Conservation (phyloP, 2,329 filamentous ascomycete species). For the Penicillium sp. region DNA sequence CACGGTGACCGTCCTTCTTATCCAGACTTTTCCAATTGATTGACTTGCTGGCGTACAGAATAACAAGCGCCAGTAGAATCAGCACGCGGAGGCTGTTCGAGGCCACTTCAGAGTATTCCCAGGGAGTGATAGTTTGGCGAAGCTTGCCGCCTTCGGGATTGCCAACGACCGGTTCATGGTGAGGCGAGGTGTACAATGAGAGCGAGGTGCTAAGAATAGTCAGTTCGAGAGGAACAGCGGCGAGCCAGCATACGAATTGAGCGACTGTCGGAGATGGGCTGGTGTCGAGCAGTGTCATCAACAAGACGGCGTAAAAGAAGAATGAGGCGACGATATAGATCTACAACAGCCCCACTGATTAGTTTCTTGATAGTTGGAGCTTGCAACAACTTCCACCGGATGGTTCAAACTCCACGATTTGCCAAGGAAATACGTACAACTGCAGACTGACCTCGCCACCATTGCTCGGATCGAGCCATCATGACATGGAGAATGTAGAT, state of each 20-base stretch:
- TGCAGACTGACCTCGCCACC: slow-evolving; percentile 80
- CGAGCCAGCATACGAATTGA: slow-evolving; percentile 77
- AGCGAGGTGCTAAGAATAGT: slow-evolving; percentile 70
- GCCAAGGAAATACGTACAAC: slow-evolving; percentile 60
- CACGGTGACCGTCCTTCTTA: slow-evolving; percentile 32
- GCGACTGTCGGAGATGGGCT: slow-evolving; percentile 76
- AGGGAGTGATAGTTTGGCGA: slow-evolving; percentile 42
- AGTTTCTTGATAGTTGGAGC: neutral
- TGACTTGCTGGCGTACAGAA: slow-evolving; percentile 59
- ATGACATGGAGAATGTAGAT: slow-evolving; percentile 76
- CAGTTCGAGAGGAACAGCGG: slow-evolving; percentile 72
- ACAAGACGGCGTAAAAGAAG: slow-evolving; percentile 82
- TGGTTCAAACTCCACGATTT: neutral
- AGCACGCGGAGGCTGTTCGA: slow-evolving; percentile 70
- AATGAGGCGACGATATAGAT: slow-evolving; percentile 82
- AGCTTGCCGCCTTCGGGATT: slow-evolving; percentile 48
- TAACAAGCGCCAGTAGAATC: slow-evolving; percentile 61
- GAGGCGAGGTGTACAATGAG: slow-evolving; percentile 66
- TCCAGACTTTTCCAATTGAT: slow-evolving; percentile 49
- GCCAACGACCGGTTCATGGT: slow-evolving; percentile 63
- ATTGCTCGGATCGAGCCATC: slow-evolving; percentile 62
- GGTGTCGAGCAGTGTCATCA: slow-evolving; percentile 84
- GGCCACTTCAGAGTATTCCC: slow-evolving; percentile 46
- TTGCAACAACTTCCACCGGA: neutral
- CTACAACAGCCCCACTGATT: slow-evolving; percentile 49